Conservation (phyloP, 495 filamentous ascomycete genomes). For the Aspergillus coremiiformis region DNA sequence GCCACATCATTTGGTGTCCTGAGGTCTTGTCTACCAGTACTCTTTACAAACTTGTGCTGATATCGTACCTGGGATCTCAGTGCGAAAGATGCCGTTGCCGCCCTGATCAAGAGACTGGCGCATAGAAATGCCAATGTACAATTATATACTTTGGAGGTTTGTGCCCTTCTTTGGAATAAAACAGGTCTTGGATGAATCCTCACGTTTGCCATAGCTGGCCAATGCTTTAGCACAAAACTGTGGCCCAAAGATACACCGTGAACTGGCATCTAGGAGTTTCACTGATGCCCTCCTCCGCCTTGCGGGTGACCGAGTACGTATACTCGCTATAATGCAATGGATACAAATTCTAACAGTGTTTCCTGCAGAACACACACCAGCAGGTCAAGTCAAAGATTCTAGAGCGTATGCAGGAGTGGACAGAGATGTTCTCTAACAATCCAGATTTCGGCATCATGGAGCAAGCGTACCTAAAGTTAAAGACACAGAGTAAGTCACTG, state of each 20-base stretch:
- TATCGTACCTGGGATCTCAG: constrained; percentile 26
- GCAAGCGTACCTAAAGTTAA: constrained; percentile 84
- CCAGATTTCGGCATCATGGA: constrained; percentile 97
- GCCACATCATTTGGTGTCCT: constrained; percentile 14
- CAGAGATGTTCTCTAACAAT: constrained; percentile 84
- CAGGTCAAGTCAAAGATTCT: constrained; percentile 96
- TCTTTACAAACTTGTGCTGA: constrained; percentile 14
- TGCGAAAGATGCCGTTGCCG: constrained; percentile 85
- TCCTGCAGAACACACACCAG: constrained; percentile 72
- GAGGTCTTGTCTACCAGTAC: background rate
- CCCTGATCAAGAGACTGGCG: constrained; percentile 91
- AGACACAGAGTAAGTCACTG: constrained; percentile 56
- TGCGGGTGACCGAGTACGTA: constrained; percentile 68
- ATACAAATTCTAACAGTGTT: background rate
- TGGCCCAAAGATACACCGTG: constrained; percentile 81
- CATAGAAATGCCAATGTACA: constrained; percentile 99
- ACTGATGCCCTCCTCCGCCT: constrained; percentile 89
- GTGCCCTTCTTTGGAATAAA: constrained; percentile 6
- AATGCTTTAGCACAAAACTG: constrained; percentile 96
- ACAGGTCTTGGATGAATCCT: constrained; percentile 1
- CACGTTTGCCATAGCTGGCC: constrained; percentile 48
- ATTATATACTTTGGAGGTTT: constrained; percentile 90
- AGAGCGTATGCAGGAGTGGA: constrained; percentile 94
- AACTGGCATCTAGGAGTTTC: constrained; percentile 88
- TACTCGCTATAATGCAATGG: background rate